phyloP scores from a whole-genome alignment of 2,329 filamentous ascomycete species.

The Anisogramma anomala region DNA sequence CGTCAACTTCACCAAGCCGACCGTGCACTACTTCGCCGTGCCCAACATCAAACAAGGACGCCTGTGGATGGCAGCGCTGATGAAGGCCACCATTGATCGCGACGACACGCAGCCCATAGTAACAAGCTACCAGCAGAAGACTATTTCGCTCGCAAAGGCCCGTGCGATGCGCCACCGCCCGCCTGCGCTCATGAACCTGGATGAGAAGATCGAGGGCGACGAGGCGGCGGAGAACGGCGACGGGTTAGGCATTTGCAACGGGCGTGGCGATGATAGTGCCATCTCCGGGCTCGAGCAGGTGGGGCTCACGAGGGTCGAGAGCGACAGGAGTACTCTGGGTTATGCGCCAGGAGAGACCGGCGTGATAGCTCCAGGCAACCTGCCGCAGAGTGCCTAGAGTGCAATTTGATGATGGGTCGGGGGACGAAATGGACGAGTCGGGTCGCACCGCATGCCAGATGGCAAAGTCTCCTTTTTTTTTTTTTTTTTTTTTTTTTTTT shows the following conservation, averaged over 20 bases:
- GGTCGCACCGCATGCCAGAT: not conserved
- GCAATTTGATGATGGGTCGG: not conserved
- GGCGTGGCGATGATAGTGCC: conserved; percentile 26
- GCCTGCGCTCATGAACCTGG: conserved; percentile 70
- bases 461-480: not conserved
- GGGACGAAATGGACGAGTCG: no score
- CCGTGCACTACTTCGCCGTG: conserved; percentile 94
- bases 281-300: conserved; percentile 32
- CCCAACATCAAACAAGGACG: conserved; percentile 80
- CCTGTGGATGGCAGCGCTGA: conserved; percentile 94
- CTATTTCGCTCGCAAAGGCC: conserved; percentile 83
- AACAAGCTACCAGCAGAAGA: conserved; percentile 93
- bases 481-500: no score
- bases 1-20: conserved; percentile 95
- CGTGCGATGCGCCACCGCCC: conserved; percentile 79
- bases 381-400: conserved; percentile 22
- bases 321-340: conserved; percentile 17
- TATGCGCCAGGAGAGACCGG: conserved; percentile 16
- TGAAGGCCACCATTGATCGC: conserved; percentile 97
- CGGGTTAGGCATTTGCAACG: conserved; percentile 27
- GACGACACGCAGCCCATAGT: conserved; percentile 71
- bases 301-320: conserved; percentile 24
- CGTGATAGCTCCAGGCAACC: conserved; percentile 13
- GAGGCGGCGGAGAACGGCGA: conserved; percentile 24
- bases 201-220: conserved; percentile 30